Evolutionary conservation across 1,284 basidiomycete genomes (phyloP), one percentile per base, ranked within the genome.

Genomic region (Austroboletus olivaceoglutinosus): DNA sequence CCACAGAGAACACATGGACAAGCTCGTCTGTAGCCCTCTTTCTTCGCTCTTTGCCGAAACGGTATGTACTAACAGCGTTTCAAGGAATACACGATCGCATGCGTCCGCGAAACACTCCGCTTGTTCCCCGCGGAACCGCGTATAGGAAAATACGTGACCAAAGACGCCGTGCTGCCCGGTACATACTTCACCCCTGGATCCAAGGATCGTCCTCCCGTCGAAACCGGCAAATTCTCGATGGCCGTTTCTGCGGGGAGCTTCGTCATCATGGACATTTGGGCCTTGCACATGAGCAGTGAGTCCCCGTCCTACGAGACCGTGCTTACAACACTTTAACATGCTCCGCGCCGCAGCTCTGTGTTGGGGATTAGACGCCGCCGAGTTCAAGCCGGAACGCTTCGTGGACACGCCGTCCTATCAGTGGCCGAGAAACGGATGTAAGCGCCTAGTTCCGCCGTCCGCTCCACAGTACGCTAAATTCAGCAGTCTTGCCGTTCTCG

Each of bases 301-400:
- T 58, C 15, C 22, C 37, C 25, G 27, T 38, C 36, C 37, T 16
- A 10, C 30, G 7, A 5, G 10, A 21, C 8, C 7, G 29, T 22
- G 48, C 15, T 3, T 39, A 10, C 30, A 1, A 3, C 25, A 12
- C 30, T 39, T 3, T n/a, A 11, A 13, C 13, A 16, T 27, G 19
- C 13, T 21, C 19, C 19, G 15, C 23, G 9, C 22, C 15, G 13
- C 43, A 70, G 69, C 69, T 12, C 37, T 73, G 23, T 58, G 67
- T 27, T 82, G 75, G 73, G 77, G 78, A 15, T 43, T 52, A 3
- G 78, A 81, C 43, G 67, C 65, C 0, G 61, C 65, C 23, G 63
- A 68, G 23, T 78, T 74, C 63, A 70, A 62, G 30, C 76, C 74
- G 2, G 76, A 80, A 48, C 70, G 76, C 0, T 81, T 79, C 67